Base-by-base conservation (phyloP, 2,329 filamentous ascomycete species). In the Calonectria pauciramosa region DNA sequence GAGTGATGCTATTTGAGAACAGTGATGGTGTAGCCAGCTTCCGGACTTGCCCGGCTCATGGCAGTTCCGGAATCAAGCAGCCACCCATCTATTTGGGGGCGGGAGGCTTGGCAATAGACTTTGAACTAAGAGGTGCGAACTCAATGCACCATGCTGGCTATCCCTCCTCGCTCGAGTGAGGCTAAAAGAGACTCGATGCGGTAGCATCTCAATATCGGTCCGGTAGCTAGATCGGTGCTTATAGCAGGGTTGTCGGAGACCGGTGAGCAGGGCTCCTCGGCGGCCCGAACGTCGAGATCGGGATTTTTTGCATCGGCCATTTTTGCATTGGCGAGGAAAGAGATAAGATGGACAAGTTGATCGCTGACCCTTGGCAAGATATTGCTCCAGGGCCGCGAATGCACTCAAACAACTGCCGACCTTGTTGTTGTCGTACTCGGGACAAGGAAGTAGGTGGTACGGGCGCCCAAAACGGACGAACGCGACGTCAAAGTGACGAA, bases 401-500 rank as follows among this genome's bases (percentile, higher is more conserved):
- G 56, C 32, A 26, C 44, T 20, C 23, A 18, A 16, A 26, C 59
- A 65, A 71, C 59, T 64, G 38, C 56, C 67, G 54, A 34, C 38
- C 56, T 36, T 41, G 23, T 41, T 28, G 34, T 26, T 30, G 23
- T 63, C 16, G 34, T 63, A 63, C 23, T 28, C 11, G 36, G 34
- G 16, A 63, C 34, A 63, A 44, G 56, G n/a, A n/a, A 63, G 23
- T 14, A 41, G 13, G 23, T 6, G 56, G 34, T 30, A 16, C 14
- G 28, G 34, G 56, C 36, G 36, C 56, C 34, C 36, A 36, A 60
- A 36, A 38, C 10, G 38, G 56, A 34, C 38, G 30, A 70, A 23
- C 14, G 38, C 67, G 51, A 69, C 71, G 71, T 73, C 71, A 73
- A 66, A 26, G 65, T 73, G 71, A 73, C 71, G 71, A 59, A 56